phyloP scores from a whole-genome alignment of 1,284 basidiomycete species.

The Macrocybe sp. region DNA sequence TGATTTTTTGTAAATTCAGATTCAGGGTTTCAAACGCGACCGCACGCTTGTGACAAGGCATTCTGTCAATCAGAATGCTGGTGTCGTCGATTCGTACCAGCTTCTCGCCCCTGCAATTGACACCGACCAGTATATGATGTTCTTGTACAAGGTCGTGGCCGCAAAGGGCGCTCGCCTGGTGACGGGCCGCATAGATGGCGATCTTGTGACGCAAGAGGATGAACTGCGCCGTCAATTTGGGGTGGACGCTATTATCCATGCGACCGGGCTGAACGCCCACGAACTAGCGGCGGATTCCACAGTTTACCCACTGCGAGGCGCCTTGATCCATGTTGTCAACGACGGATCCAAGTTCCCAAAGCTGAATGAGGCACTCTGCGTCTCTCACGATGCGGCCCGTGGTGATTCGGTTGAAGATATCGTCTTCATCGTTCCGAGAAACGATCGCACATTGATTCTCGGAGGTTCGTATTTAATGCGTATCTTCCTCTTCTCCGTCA shows the following conservation, averaged over 20 bases:
- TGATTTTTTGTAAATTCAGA: too few relatives aligned
- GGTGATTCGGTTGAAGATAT: slow-evolving; percentile 23
- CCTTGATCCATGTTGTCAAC: slow-evolving; percentile 32
- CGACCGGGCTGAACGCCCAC: slow-evolving; percentile 26
- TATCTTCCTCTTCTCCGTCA: neutral
- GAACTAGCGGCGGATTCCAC: slow-evolving; percentile 27
- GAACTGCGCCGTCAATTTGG: slow-evolving; percentile 22
- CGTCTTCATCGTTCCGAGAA: slow-evolving; percentile 30
- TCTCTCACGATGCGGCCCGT: slow-evolving; percentile 20
- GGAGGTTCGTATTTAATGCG: slow-evolving; percentile 17
- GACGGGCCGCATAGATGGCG: slow-evolving; percentile 22
- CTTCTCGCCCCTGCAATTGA: slow-evolving; percentile 30
- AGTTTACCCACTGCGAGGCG: slow-evolving; percentile 33
- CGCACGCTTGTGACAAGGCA: slow-evolving; percentile 15
- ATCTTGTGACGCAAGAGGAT: slow-evolving; percentile 23
- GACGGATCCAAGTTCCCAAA: slow-evolving; percentile 31
- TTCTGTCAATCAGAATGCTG: slow-evolving; percentile 23
- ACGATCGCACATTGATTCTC: slow-evolving; percentile 27
- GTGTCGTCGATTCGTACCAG: slow-evolving; percentile 31
- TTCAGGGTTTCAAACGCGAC: slow-evolving; percentile 22
- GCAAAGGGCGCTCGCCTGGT: slow-evolving; percentile 27
- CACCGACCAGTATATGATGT: slow-evolving; percentile 31
- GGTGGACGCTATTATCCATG: slow-evolving; percentile 30
- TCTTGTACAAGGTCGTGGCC: slow-evolving; percentile 23
- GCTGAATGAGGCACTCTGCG: slow-evolving; percentile 27